Conservation (phyloP, 768 basidiomycete species). For the Mrakia gelida region DNA sequence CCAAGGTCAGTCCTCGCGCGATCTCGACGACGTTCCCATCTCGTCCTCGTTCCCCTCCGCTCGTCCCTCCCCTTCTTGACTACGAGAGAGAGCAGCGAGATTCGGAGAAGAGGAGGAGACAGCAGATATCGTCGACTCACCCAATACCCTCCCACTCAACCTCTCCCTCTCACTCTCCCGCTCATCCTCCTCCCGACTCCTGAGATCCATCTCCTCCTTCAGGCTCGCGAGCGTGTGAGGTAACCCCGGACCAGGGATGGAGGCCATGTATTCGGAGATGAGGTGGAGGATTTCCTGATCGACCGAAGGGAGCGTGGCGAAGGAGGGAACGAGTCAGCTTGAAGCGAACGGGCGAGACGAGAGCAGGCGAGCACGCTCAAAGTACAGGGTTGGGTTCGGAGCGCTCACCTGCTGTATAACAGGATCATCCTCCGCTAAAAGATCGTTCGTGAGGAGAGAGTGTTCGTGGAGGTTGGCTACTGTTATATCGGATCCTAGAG, state of each 20-base stretch:
- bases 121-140: no score
- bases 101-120: no score
- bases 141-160: constrained; percentile 4
- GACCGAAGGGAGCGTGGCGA: no score
- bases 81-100: neutral
- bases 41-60: neutral
- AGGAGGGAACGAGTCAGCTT: neutral
- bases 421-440: constrained; percentile 15
- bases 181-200: constrained; percentile 5
- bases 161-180: constrained; percentile 2
- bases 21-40: neutral
- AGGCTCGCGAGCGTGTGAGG: constrained; percentile 18
- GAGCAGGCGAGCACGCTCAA: no score
- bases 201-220: constrained; percentile 23
- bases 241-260: neutral
- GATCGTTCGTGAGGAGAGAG: constrained; percentile 7
- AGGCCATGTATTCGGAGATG: constrained; percentile 1
- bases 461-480: constrained; percentile 9
- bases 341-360: neutral
- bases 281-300: constrained; percentile 19
- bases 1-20: neutral
- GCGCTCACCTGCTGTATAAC: neutral
- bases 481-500: constrained; percentile 1
- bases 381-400: no score
- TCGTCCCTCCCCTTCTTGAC: neutral